Conservation (phyloP, 352 stramenopile species). For the Globisporangium polare region DNA sequence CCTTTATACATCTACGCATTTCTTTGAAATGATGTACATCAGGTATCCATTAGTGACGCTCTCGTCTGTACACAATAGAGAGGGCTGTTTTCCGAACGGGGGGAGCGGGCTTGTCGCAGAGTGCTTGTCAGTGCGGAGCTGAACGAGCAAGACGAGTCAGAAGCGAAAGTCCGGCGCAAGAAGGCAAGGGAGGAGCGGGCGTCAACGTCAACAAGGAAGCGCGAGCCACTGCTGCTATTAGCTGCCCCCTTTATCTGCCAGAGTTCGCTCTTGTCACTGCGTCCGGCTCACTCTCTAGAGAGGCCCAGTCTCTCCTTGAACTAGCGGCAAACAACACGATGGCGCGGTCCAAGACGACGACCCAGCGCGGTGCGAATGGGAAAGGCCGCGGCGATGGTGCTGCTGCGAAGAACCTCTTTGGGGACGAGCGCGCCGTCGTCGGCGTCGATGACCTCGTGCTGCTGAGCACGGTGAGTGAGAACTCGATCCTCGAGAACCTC, state of each 20-base stretch:
- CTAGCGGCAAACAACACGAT: background rate
- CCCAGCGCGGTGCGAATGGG: conserved; percentile 6
- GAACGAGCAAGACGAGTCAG: background rate
- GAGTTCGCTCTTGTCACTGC: background rate
- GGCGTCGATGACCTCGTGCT: conserved; percentile 85
- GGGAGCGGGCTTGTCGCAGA: background rate
- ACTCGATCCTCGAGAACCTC: conserved; percentile 85
- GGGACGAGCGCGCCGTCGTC: conserved; percentile 65
- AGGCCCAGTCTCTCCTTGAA: background rate
- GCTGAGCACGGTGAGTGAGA: conserved; percentile 63
- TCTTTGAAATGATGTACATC: no score
- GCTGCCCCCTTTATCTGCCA: background rate
- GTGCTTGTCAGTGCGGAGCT: background rate
- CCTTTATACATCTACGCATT: no score
- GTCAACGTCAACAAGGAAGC: background rate
- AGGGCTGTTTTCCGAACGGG: background rate
- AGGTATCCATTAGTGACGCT: no score
- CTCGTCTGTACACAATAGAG: background rate
- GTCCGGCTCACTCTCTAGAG: background rate
- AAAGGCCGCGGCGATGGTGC: background rate
- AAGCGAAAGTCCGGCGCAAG: background rate
- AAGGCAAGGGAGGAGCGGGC: background rate
- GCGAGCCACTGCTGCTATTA: background rate
- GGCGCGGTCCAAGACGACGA: conserved; percentile 9
- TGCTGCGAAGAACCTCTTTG: conserved; percentile 24